Percentiles rank a stretch among this genome's conserved stretches.
Evolutionary conservation across 2,329 filamentous ascomycete species (phyloP).

Genomic region (Exophiala oligosperma): DNA sequence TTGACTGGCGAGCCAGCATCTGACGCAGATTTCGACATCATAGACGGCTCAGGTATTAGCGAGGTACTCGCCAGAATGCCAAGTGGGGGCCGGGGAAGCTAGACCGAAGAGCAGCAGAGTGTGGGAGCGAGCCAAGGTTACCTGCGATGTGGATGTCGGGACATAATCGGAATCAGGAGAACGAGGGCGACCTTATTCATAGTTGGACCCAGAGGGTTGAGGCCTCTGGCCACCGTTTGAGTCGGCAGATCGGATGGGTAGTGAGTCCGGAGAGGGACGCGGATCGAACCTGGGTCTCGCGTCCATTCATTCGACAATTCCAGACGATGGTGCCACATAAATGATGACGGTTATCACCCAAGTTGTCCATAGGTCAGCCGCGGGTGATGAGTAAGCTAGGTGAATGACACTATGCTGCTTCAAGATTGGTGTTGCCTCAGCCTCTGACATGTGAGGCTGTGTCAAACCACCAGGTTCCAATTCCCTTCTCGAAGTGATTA

Average conservation of each 20-base stretch:
- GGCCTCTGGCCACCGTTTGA: neutral
- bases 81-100: conserved; percentile 1
- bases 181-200: neutral
- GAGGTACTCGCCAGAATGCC: neutral
- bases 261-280: neutral
- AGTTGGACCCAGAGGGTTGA: neutral
- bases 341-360: neutral
- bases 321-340: too few relatives aligned
- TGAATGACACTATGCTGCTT: neutral
- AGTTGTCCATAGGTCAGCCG: neutral
- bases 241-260: neutral
- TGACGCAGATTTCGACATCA: conserved; percentile 7
- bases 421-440: neutral
- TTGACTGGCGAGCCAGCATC: conserved; percentile 13
- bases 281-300: neutral
- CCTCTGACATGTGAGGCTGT: conserved; percentile 2
- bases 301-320: neutral
- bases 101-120: neutral
- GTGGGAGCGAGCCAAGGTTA: neutral
- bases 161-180: neutral
- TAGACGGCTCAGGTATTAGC: neutral
- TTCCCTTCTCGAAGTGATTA: neutral
- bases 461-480: neutral
- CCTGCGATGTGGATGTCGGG: neutral
- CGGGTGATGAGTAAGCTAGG: neutral